Percentiles rank a stretch among this genome's conserved stretches.
Evolutionary conservation across 2,329 filamentous ascomycete genomes (phyloP).

Genomic region (Mycosphaerella sp.): DNA sequence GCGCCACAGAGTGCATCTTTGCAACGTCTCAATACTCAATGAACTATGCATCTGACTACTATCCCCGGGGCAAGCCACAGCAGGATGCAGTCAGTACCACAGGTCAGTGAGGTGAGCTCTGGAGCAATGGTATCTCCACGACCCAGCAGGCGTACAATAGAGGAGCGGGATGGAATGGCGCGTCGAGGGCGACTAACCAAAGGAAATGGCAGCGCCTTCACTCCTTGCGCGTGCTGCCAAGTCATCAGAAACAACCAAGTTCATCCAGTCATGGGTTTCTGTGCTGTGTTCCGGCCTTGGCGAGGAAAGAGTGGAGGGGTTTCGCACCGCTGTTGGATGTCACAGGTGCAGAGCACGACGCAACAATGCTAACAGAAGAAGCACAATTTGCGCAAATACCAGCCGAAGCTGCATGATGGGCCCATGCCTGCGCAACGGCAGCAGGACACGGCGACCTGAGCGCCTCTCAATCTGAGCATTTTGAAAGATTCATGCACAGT

Average conservation of each 20-base stretch:
- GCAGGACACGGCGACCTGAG: conserved; percentile 20
- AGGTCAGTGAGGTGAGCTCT: conserved; percentile 29
- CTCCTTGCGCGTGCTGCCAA: conserved; percentile 21
- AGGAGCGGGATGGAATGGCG: conserved; percentile 41
- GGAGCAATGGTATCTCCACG: conserved; percentile 32
- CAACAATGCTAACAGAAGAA: conserved; percentile 32
- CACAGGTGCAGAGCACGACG: conserved; percentile 33
- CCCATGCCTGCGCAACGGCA: conserved; percentile 30
- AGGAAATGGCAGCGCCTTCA: conserved; percentile 31
- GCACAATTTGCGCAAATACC: conserved; percentile 33
- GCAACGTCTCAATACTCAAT: conserved; percentile 28
- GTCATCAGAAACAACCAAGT: conserved; percentile 18
- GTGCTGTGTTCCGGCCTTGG: conserved; percentile 17
- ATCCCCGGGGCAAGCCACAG: conserved; percentile 29
- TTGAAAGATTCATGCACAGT: conserved; percentile 33
- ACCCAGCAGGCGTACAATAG: conserved; percentile 34
- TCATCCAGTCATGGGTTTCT: conserved; percentile 22
- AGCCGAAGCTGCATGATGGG: conserved; percentile 36
- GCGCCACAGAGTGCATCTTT: conserved; percentile 23
- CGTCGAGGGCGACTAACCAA: conserved; percentile 27
- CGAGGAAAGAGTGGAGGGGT: conserved; percentile 20
- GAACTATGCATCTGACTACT: conserved; percentile 17
- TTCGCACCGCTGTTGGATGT: conserved; percentile 22
- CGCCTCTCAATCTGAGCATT: conserved; percentile 30
- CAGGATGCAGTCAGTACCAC: conserved; percentile 28